Evolutionary conservation across 306 rosid species (phyloP).

Genomic region (Sphenostylis stenocarpa): DNA sequence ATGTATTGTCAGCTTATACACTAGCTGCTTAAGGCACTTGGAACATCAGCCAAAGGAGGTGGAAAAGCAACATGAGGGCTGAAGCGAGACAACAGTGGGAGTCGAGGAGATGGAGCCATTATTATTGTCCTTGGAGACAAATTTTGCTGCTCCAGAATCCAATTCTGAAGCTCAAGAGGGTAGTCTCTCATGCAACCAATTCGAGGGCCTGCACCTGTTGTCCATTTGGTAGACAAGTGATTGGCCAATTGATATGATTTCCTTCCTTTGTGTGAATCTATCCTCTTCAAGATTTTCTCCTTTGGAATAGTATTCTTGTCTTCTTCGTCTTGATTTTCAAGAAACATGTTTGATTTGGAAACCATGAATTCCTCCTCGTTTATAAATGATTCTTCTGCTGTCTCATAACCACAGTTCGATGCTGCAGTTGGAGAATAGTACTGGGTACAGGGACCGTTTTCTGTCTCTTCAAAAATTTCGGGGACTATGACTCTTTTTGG

Average conservation of each 20-base stretch:
- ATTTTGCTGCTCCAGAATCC: constrained; percentile 66
- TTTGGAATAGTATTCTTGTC: constrained; percentile 54
- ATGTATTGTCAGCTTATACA: background rate
- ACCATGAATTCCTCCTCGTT: constrained; percentile 78
- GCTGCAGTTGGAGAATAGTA: constrained; percentile 24
- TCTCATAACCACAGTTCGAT: constrained; percentile 63
- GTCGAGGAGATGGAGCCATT: constrained; percentile 28
- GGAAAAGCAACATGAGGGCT: constrained; percentile 33
- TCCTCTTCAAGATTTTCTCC: constrained; percentile 61
- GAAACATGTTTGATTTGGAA: constrained; percentile 65
- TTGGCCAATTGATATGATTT: constrained; percentile 72
- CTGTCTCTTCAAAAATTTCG: constrained; percentile 35
- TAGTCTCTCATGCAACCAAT: constrained; percentile 95
- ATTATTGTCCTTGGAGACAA: constrained; percentile 63
- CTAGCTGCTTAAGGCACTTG: background rate
- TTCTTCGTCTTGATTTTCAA: constrained; percentile 43
- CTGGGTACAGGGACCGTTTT: constrained; percentile 21
- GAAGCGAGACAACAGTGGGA: constrained; percentile 37
- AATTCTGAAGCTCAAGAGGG: constrained; percentile 68
- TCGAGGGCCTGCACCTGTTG: constrained; percentile 84
- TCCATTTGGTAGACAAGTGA: constrained; percentile 66
- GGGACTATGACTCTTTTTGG: constrained; percentile 39
- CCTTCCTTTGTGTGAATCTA: constrained; percentile 71
- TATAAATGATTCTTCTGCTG: constrained; percentile 76
- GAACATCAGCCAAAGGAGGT: constrained; percentile 18